Evolutionary conservation across 805 yeast genomes (phyloP), one percentile per base, ranked within the genome.

Genomic region (Candida khao-thaluensis): DNA sequence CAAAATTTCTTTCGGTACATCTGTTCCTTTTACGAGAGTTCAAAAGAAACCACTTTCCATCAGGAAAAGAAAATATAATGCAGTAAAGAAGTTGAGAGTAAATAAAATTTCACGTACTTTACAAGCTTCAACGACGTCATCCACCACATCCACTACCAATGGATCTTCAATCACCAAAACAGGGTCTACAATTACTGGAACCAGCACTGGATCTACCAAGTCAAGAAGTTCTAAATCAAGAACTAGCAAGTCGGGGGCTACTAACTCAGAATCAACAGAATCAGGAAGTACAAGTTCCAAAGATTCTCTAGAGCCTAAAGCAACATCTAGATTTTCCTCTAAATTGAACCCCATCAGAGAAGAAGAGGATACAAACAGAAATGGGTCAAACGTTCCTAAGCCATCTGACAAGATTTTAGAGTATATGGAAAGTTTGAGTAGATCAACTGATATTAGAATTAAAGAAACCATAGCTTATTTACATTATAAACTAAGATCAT

Each of bases 381-480:
- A 7, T 8, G 24, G 24, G 10, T 7, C 9, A 8, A 10, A 22
- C 24, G n/a, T n/a, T n/a, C 11, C 20, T 17, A 28, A 22, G 10
- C 24, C 24, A 22, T 8, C 24, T 7, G 16, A 29, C 8, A 29
- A 29, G 15, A 30, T 30, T 7, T 12, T 3, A 14, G 16, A 31
- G 12, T 27, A 15, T 14, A 10, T 17, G 5, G 30, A 16, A 4
- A 12, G 12, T 10, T 29, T 36, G 10, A 29, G 38, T 14, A 35
- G 26, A 26, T 7, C 24, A 9, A 40, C 54, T 2, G 43, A 40
- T 10, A 28, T 42, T 1, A 41, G 47, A 21, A 37, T 41, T 15
- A 47, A 47, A 15, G 60, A 53, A 22, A 33, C 47, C 5, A 41
- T 56, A 17, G 46, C 57, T 1, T 56, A 55, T 32, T 38, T 58